These are phyloP conservation scores for Styphnolobium japonicum DNA, from an alignment of 306 rosid species.

Conservation along the genomic window DNA sequence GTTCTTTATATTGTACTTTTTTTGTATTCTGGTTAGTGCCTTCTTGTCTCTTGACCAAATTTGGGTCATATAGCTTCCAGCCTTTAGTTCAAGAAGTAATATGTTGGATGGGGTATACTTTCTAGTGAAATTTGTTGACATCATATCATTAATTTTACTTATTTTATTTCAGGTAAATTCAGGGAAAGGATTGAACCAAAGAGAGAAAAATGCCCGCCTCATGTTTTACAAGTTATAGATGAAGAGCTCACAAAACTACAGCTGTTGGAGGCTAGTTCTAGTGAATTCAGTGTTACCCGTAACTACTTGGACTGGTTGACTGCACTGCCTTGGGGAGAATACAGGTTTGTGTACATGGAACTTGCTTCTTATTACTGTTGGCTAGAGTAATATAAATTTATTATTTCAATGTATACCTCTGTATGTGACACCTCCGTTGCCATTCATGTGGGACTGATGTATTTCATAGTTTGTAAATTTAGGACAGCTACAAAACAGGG, in stretches of 20 bases:
- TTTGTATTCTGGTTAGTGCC: background rate
- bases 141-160: conserved; percentile 16
- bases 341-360: conserved; percentile 59
- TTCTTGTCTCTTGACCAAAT: conserved; percentile 6
- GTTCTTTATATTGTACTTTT: background rate
- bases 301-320: conserved; percentile 99
- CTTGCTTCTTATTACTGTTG: background rate
- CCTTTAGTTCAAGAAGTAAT: background rate
- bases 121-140: background rate
- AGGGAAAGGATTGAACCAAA: conserved; percentile 96
- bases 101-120: conserved; percentile 16
- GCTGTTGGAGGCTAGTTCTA: conserved; percentile 93
- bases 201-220: conserved; percentile 87
- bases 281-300: conserved; percentile 97
- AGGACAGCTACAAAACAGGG: background rate
- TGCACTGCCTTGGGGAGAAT: conserved; percentile 95
- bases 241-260: conserved; percentile 95
- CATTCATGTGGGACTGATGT: conserved; percentile 6
- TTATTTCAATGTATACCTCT: background rate
- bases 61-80: conserved; percentile 3
- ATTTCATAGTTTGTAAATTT: background rate
- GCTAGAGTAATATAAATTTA: background rate
- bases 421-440: background rate
- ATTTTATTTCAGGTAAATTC: conserved; percentile 66
- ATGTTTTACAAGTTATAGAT: conserved; percentile 91